These are phyloP conservation scores for Mercurialis annua DNA, from an alignment of 345 rosid species.

Conservation along the genomic window DNA sequence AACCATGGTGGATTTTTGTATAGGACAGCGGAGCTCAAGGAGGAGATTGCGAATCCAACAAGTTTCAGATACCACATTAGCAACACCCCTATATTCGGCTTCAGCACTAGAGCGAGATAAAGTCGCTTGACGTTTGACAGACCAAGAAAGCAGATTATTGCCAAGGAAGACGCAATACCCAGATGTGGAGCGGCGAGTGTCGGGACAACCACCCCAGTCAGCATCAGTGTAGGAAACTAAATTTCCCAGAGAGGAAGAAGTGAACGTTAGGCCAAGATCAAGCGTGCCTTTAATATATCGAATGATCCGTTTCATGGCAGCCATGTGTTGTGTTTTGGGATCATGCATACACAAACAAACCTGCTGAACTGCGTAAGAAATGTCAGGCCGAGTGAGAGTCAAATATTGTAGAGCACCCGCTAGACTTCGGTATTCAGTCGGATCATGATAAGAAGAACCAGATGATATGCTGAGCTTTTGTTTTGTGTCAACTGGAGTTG, in stretches of 20 bases:
- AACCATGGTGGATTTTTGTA: not conserved
- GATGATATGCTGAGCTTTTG: too few relatives aligned
- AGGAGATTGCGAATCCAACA: not conserved
- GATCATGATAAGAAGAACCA: too few relatives aligned
- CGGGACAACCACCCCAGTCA: too few relatives aligned
- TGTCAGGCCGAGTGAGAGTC: too few relatives aligned
- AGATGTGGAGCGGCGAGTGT: not conserved
- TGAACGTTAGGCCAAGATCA: not conserved
- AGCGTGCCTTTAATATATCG: not conserved
- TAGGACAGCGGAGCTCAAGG: not conserved
- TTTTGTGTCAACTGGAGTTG: too few relatives aligned
- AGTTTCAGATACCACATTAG: not conserved
- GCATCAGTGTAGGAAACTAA: too few relatives aligned
- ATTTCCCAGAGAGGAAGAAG: not conserved
- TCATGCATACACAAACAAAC: not conserved
- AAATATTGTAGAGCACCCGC: not conserved
- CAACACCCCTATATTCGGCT: too few relatives aligned
- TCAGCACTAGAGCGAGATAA: too few relatives aligned
- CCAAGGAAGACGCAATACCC: slow-evolving; percentile 1
- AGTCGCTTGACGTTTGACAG: too few relatives aligned
- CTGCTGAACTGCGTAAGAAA: not conserved
- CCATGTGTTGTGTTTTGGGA: not conserved
- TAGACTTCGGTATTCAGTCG: too few relatives aligned
- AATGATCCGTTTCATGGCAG: not conserved
- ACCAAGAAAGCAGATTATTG: not conserved